Evolutionary conservation across 345 rosid species (phyloP), one percentile per base, ranked within the genome.

Genomic region (Euphorbia lathyris): DNA sequence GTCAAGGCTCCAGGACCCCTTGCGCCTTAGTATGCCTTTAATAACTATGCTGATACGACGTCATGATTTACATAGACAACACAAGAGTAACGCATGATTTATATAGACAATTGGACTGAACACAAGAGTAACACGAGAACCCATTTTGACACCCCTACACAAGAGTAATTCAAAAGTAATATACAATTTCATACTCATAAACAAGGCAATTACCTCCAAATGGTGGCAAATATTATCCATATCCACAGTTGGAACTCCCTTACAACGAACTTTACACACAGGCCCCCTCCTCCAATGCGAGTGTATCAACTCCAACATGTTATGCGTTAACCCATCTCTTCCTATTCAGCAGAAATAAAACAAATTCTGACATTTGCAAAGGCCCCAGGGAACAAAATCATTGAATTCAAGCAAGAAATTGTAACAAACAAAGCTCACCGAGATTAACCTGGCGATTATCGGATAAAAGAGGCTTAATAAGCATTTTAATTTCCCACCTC

Each of bases 311-410:
- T 91, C 98, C 93, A 94, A 81, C 98, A 94, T 94, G 60, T 91
- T 94, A 79, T 89, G 98, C 0, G 98, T 94, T 81, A 94, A 81
- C 42, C 98, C 98, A 73, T 94, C 98, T 64, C 98, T 89, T 16
- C 98, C 97, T 93, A 60, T 7, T 45, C 53, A 51, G 30, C 27
- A 65, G 40, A 13, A 38, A 63, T 26, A 58, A 27, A 20, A 56
- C 32, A 5, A 58, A 47, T 17, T 47, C 52, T 14, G 36, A 32
- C 36, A 32, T 32, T 40, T 5, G 11, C 6, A 45, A 7, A 45
- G 19, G 19, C 11, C 19, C 16, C 51, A 45, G 1, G 3, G 51
- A 45, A 45, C 11, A 16, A 12, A 45, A 45, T 14, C 51, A 45
- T 45, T 14, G 19, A 45, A 45, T 45, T 45, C 51, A 45, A 12